Evolutionary conservation across 441 rosid species (phyloP).

Genomic region (Manihot esculenta): DNA sequence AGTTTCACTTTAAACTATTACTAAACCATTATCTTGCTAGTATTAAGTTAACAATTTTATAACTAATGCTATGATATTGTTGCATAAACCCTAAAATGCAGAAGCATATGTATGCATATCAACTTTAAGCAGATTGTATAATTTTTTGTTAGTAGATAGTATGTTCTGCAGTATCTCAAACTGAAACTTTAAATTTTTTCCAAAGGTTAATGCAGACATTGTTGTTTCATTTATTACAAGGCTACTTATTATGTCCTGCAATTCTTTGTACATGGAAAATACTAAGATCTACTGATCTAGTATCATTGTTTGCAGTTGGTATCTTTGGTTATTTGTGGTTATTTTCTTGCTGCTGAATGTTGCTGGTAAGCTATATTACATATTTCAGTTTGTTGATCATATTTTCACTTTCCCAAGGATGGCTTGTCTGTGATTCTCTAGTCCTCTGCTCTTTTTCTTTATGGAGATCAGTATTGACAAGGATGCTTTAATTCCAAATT

Average conservation of each 20-base stretch:
- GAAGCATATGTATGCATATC: no score
- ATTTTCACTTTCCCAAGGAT: not conserved
- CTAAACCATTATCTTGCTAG: no score
- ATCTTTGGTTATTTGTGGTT: conserved; percentile 83
- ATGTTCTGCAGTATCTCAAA: not conserved
- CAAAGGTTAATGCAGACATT: no score
- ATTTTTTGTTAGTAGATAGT: no score
- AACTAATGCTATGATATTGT: no score
- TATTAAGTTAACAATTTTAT: no score
- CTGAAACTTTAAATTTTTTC: not conserved
- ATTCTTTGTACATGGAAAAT: not conserved
- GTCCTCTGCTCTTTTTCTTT: not conserved
- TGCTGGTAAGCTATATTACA: conserved; percentile 38
- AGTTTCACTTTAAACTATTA: no score
- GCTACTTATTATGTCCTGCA: not conserved
- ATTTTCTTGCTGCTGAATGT: conserved; percentile 78
- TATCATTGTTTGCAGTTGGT: conserved; percentile 69
- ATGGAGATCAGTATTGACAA: not conserved
- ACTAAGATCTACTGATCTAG: conserved; percentile 10
- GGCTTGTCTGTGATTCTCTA: not conserved
- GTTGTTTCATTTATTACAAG: not conserved
- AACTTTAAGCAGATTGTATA: no score
- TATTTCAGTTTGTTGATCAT: no score
- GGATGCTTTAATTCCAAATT: conserved; percentile 5
- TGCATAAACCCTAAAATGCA: no score